Evolutionary conservation across 73 alveolate genomes (phyloP).

Genomic region (Tetrahymena elliotti): DNA sequence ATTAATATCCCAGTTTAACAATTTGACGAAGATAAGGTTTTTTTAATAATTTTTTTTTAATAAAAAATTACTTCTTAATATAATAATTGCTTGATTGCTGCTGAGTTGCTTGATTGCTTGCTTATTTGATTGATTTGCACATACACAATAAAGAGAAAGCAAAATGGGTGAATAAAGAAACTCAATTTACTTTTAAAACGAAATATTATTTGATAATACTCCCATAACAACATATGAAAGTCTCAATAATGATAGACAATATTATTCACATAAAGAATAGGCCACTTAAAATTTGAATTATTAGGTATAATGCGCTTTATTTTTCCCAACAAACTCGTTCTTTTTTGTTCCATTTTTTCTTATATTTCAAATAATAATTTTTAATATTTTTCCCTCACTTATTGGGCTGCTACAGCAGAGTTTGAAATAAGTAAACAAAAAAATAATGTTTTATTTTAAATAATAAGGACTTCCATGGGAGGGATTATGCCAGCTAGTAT

Average conservation of each 20-base stretch:
- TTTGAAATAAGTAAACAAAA: no score
- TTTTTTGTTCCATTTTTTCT: background rate
- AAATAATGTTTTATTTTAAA: no score
- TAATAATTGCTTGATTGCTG: background rate
- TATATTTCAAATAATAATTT: no score
- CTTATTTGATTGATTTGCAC: no score
- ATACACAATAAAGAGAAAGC: background rate
- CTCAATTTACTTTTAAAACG: background rate
- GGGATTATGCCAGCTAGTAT: background rate
- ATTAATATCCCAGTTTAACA: background rate
- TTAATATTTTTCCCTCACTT: background rate
- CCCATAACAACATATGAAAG: background rate
- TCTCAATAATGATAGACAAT: background rate
- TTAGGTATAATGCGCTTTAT: background rate
- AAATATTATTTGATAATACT: background rate
- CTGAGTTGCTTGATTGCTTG: background rate
- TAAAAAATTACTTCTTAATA: background rate
- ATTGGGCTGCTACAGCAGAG: no score
- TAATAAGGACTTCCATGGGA: background rate
- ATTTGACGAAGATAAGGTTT: background rate
- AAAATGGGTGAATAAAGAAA: background rate
- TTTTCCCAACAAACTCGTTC: background rate
- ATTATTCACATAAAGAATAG: background rate
- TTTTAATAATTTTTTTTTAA: no score
- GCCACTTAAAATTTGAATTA: background rate